These are phyloP conservation scores for Crithidia brevicula DNA, from an alignment of 208 protist species.

Conservation along the genomic window DNA sequence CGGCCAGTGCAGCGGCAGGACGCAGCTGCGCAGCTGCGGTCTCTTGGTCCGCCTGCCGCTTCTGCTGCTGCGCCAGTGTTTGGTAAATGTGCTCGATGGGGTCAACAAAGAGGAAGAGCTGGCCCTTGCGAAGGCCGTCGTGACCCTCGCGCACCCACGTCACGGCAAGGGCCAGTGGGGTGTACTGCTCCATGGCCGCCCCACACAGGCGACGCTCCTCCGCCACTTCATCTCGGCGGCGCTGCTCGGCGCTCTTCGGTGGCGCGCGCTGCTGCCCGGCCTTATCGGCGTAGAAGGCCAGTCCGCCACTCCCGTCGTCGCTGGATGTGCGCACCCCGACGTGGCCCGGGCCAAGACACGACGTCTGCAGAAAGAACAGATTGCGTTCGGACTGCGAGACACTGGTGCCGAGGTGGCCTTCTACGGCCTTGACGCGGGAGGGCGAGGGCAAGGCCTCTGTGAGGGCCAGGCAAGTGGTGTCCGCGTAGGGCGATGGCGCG, in stretches of 20 bases:
- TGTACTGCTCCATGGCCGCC: constrained; percentile 58
- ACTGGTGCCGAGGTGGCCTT: constrained; percentile 32
- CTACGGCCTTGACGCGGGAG: constrained; percentile 22
- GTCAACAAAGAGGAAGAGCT: constrained; percentile 79
- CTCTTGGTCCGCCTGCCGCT: constrained; percentile 24
- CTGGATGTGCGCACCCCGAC: constrained; percentile 32
- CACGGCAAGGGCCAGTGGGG: constrained; percentile 69
- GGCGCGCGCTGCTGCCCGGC: constrained; percentile 34
- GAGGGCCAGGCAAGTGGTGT: constrained; percentile 64
- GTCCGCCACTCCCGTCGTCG: constrained; percentile 20
- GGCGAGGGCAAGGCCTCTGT: constrained; percentile 28
- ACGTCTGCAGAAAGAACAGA: constrained; percentile 67
- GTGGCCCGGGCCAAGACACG: constrained; percentile 55
- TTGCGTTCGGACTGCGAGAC: constrained; percentile 40
- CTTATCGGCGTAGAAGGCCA: constrained; percentile 82
- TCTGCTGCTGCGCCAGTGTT: constrained; percentile 30
- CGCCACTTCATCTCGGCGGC: constrained; percentile 24
- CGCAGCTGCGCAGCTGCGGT: constrained; percentile 11
- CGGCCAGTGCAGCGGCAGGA: neutral
- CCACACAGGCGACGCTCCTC: constrained; percentile 40
- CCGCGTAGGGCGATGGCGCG: constrained; percentile 24
- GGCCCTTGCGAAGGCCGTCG: constrained; percentile 37
- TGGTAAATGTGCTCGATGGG: constrained; percentile 55
- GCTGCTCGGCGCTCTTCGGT: constrained; percentile 31
- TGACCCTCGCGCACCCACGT: constrained; percentile 57